These are phyloP conservation scores for Epichloe gansuensis DNA, from an alignment of 2,329 filamentous ascomycete species.

Conservation along the genomic window DNA sequence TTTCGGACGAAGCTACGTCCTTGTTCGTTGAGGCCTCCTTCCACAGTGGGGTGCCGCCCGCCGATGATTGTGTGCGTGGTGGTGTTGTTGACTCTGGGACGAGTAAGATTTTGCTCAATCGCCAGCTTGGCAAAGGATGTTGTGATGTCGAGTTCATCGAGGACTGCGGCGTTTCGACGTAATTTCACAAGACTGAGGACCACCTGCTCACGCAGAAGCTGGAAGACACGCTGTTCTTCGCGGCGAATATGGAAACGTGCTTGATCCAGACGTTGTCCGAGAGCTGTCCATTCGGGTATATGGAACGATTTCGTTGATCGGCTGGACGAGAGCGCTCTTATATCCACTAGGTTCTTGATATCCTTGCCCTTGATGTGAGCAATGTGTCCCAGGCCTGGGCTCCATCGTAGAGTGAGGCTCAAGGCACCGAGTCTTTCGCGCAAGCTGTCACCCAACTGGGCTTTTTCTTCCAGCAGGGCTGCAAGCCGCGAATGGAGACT, in stretches of 20 bases:
- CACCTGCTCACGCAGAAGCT: conserved; percentile 59
- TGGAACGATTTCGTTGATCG: conserved; percentile 80
- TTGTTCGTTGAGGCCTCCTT: conserved; percentile 64
- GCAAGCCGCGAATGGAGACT: conserved; percentile 57
- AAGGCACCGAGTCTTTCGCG: conserved; percentile 46
- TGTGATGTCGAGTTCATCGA: conserved; percentile 86
- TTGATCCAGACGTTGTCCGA: conserved; percentile 71
- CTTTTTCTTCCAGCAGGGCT: conserved; percentile 46
- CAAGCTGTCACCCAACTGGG: conserved; percentile 45
- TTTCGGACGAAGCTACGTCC: conserved; percentile 76
- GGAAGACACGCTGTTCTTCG: conserved; percentile 75
- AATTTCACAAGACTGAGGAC: conserved; percentile 74
- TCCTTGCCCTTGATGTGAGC: conserved; percentile 83
- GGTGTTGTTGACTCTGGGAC: conserved; percentile 57
- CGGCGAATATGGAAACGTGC: conserved; percentile 62
- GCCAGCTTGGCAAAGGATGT: conserved; percentile 77
- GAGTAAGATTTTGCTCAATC: conserved; percentile 55
- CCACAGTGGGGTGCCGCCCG: conserved; percentile 86
- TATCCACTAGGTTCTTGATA: conserved; percentile 24
- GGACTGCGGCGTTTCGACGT: conserved; percentile 75
- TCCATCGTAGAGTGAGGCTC: conserved; percentile 71
- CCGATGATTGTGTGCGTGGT: conserved; percentile 64
- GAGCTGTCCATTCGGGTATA: conserved; percentile 65
- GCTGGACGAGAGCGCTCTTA: conserved; percentile 53
- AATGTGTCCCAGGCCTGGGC: conserved; percentile 75